These are phyloP conservation scores for Marasmius oreades DNA, from an alignment of 1,284 basidiomycete species.

Conservation along the genomic window DNA sequence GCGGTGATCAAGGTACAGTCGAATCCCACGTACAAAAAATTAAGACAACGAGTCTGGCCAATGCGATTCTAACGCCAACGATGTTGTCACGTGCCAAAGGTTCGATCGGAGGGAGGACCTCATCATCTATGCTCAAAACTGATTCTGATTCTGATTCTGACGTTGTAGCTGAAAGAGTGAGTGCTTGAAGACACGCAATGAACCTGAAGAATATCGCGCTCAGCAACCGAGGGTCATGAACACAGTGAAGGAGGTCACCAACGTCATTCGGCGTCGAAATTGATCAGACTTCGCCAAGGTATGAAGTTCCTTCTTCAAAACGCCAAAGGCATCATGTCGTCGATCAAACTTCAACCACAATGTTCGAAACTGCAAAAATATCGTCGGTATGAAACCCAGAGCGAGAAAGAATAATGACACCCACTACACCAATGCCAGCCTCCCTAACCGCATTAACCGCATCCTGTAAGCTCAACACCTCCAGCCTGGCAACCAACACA, in stretches of 20 bases:
- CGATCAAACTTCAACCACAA: slow-evolving; percentile 48
- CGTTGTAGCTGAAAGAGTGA: slow-evolving; percentile 34
- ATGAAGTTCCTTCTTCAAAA: slow-evolving; percentile 48
- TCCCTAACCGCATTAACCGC: slow-evolving; percentile 82
- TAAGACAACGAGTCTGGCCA: slow-evolving; percentile 65
- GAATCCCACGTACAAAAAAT: slow-evolving; percentile 46
- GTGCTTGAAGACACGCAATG: slow-evolving; percentile 67
- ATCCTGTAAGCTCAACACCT: slow-evolving; percentile 73
- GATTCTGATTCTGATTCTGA: slow-evolving; percentile 30
- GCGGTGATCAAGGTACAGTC: slow-evolving; percentile 6
- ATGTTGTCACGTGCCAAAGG: slow-evolving; percentile 68
- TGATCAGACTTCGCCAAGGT: slow-evolving; percentile 51
- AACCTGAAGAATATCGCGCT: slow-evolving; percentile 38
- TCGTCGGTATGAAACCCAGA: background rate
- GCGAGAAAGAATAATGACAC: slow-evolving; percentile 29
- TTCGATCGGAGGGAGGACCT: slow-evolving; percentile 58
- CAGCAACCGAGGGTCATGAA: slow-evolving; percentile 9
- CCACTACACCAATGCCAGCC: slow-evolving; percentile 63
- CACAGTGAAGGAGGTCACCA: slow-evolving; percentile 27
- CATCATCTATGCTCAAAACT: slow-evolving; percentile 47
- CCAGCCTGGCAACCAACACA: slow-evolving; percentile 36
- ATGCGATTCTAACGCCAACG: slow-evolving; percentile 83
- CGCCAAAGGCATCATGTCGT: slow-evolving; percentile 33
- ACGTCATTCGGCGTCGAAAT: slow-evolving; percentile 77
- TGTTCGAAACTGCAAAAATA: slow-evolving; percentile 42